Conservation (phyloP, 208 protist species). For the Leishmania tarentolae region DNA sequence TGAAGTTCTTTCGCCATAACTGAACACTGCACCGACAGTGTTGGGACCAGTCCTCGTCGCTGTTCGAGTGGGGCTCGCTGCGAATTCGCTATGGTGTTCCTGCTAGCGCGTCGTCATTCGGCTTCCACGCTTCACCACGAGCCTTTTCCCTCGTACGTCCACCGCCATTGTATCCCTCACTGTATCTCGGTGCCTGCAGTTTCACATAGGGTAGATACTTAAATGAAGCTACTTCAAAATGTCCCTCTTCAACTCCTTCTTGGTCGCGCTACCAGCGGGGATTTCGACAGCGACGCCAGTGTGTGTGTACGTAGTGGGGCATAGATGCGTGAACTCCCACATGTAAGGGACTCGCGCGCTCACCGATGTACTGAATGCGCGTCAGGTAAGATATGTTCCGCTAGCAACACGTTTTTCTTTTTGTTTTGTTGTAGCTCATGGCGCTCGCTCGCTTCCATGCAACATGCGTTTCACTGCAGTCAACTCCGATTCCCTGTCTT, state of each 20-base stretch:
- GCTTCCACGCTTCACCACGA: not conserved
- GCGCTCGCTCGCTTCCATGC: not conserved
- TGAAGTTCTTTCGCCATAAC: slow-evolving; percentile 87
- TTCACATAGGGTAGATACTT: not conserved
- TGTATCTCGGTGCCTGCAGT: not conserved
- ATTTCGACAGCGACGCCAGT: not conserved
- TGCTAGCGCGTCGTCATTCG: not conserved
- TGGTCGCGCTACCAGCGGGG: not conserved
- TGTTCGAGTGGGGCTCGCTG: too few relatives aligned
- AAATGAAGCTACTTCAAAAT: not conserved
- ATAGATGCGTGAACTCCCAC: not conserved
- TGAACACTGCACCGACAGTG: slow-evolving; percentile 9
- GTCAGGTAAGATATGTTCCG: not conserved
- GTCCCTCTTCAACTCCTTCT: not conserved
- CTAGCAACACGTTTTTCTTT: not conserved
- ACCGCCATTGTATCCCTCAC: too few relatives aligned
- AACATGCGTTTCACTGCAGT: not conserved
- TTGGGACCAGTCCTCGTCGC: not conserved
- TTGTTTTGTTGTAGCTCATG: not conserved
- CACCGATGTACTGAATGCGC: not conserved
- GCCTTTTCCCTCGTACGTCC: not conserved
- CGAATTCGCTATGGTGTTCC: not conserved
- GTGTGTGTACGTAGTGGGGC: not conserved
- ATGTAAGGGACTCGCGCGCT: not conserved
- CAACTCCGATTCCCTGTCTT: not conserved